Evolutionary conservation across 2,329 filamentous ascomycete genomes (phyloP).

Genomic region (Aspergillus pseudoglaucus): DNA sequence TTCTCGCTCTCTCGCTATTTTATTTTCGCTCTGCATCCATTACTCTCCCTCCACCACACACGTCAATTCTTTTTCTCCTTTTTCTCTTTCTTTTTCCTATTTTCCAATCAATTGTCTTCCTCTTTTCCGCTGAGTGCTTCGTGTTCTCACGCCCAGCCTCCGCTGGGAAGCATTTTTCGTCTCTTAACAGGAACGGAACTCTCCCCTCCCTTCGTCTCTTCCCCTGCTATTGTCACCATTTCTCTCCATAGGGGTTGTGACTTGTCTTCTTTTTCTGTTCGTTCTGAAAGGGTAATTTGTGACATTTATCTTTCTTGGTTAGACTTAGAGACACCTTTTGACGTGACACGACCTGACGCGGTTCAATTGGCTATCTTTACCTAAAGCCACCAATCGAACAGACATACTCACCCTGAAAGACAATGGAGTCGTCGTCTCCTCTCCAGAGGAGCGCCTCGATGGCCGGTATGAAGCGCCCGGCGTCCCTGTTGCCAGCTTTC

Average conservation of each 20-base stretch:
- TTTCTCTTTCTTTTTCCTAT: not conserved
- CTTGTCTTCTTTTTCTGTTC: slow-evolving; percentile 1
- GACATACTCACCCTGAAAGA: slow-evolving; percentile 2
- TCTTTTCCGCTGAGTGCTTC: no score
- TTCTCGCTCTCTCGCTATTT: slow-evolving; percentile 15
- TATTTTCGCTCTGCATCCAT: slow-evolving; percentile 3
- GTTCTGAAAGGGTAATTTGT: not conserved
- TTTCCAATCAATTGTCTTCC: not conserved
- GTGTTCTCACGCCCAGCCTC: no score
- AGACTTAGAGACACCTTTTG: no score
- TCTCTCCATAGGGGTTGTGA: slow-evolving; percentile 1
- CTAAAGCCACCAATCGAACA: no score
- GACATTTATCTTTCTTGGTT: not conserved
- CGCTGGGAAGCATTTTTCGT: slow-evolving; percentile 5
- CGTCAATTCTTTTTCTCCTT: not conserved
- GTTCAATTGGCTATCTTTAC: slow-evolving; percentile 14
- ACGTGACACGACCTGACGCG: slow-evolving; percentile 14
- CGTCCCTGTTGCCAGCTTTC: slow-evolving; percentile 44
- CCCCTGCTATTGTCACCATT: slow-evolving; percentile 11
- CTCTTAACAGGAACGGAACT: slow-evolving; percentile 7
- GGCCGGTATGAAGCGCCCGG: slow-evolving; percentile 42
- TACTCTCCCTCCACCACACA: not conserved
- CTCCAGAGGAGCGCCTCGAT: slow-evolving; percentile 25
- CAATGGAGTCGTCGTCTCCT: slow-evolving; percentile 36
- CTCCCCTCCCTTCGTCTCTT: slow-evolving; percentile 8